phyloP scores from a whole-genome alignment of 441 rosid genomes.

The Bruguiera hainesii region DNA sequence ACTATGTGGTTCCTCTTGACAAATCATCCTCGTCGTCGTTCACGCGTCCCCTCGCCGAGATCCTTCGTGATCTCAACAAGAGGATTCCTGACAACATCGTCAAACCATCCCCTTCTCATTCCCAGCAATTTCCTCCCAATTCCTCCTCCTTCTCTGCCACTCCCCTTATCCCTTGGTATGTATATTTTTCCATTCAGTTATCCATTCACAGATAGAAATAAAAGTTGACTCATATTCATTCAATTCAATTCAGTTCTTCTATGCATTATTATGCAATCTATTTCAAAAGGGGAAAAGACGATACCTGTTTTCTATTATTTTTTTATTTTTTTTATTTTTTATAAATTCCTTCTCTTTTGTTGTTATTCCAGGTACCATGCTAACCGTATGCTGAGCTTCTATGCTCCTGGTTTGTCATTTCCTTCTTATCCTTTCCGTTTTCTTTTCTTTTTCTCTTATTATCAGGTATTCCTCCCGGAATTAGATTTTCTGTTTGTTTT shows the following conservation, averaged over 20 bases:
- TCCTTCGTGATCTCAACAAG: conserved; percentile 94
- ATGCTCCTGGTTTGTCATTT: conserved; percentile 72
- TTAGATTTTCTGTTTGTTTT: neutral
- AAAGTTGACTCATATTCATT: neutral
- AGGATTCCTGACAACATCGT: conserved; percentile 85
- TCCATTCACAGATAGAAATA: neutral
- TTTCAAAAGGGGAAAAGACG: too few species aligned
- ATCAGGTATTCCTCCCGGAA: neutral
- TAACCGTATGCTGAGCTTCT: conserved; percentile 96
- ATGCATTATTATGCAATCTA: too few species aligned
- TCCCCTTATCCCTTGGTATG: conserved; percentile 70
- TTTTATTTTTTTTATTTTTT: neutral
- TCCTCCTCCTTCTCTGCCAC: conserved; percentile 16
- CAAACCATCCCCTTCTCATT: conserved; percentile 31
- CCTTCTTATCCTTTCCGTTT: neutral
- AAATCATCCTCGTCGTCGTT: conserved; percentile 55
- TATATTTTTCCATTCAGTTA: neutral
- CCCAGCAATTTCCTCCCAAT: neutral
- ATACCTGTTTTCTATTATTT: neutral
- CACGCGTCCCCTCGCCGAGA: conserved; percentile 90
- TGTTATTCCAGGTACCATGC: conserved; percentile 74
- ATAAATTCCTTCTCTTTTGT: conserved; percentile 7
- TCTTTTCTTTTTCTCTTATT: neutral
- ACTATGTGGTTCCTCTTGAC: conserved; percentile 90
- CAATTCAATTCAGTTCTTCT: neutral